These are phyloP conservation scores for Penicillium lividum DNA, from an alignment of 495 filamentous ascomycete species.

Conservation along the genomic window DNA sequence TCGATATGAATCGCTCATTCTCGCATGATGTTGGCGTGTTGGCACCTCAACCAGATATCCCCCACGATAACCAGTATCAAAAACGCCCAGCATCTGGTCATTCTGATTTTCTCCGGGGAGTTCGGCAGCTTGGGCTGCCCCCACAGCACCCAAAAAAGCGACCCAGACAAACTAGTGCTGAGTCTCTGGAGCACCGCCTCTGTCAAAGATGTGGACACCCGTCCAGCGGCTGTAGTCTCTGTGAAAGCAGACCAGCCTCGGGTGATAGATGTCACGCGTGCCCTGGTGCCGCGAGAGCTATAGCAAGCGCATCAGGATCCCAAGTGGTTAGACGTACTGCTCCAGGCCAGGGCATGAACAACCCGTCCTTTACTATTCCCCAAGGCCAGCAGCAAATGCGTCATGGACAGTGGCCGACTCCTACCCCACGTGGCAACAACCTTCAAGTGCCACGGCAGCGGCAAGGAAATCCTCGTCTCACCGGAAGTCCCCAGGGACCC, in stretches of 20 bases:
- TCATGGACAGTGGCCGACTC: neutral
- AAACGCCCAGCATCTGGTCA: neutral
- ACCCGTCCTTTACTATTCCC: neutral
- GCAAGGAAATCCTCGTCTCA: neutral
- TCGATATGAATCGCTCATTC: neutral
- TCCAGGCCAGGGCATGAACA: neutral
- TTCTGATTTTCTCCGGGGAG: neutral
- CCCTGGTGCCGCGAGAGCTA: neutral
- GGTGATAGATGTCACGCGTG: neutral
- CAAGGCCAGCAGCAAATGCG: neutral
- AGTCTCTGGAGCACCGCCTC: neutral
- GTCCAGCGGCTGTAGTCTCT: neutral
- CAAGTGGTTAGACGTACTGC: neutral
- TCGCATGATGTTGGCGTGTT: neutral
- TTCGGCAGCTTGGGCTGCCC: neutral
- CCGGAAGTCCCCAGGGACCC: neutral
- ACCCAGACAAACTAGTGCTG: neutral
- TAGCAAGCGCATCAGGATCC: neutral
- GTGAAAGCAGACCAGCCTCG: neutral
- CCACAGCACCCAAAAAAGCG: neutral
- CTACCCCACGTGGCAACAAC: neutral
- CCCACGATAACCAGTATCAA: neutral
- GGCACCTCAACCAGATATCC: neutral
- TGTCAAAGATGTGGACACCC: neutral
- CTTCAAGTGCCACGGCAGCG: neutral